Base-by-base conservation (phyloP, 2,329 filamentous ascomycete species). In the Daldinia sp. region DNA sequence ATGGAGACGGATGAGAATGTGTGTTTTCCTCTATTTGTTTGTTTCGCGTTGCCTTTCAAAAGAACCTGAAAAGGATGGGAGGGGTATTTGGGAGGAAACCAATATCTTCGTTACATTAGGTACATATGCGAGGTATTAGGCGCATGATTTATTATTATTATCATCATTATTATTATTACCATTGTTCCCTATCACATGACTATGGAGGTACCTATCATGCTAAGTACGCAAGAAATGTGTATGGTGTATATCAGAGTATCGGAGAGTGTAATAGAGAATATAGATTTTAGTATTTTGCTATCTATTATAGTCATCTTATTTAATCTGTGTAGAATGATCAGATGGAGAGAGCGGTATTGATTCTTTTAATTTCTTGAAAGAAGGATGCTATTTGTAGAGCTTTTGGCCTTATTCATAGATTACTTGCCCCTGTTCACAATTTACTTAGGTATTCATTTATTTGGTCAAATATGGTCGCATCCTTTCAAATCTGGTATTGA, bases 191-290 rank as follows among this genome's bases (percentile, higher is more conserved):
- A 33, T 10, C 46, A 46, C 48, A 48, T 65, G 20, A 48, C 55
- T 57, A 33, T n/a, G n/a, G n/a, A n/a, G 26, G 2, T 48, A 37
- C 7, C 7, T 39, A 10, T 30, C 18, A 33, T 30, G 48, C 7
- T 50, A 4, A 23, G 41, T 30, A 5, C 30, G 23, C 5, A 48
- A 48, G 44, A 28, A 9, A 26, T 9, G 18, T 63, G 51, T 64
- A 62, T 13, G 50, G 51, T 68, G 50, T 63, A 70, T 59, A 65
- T 66, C 61, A 48, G 61, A 68, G 41, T 54, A 37, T 33, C n/a
- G 46, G 13, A n/a, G 13, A 13, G 28, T n/a, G 53, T 23, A 13
- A 26, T 44, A 23, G 9, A 13, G 59, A 67, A 62, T 63, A 66
- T 63, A 69, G 61, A 51, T 56, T 51, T 61, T 41, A 41, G n/a